Evolutionary conservation across 75 land plant species (phyloP), one percentile per base, ranked within the genome.

Genomic region (Selaginella moellendorffii): DNA sequence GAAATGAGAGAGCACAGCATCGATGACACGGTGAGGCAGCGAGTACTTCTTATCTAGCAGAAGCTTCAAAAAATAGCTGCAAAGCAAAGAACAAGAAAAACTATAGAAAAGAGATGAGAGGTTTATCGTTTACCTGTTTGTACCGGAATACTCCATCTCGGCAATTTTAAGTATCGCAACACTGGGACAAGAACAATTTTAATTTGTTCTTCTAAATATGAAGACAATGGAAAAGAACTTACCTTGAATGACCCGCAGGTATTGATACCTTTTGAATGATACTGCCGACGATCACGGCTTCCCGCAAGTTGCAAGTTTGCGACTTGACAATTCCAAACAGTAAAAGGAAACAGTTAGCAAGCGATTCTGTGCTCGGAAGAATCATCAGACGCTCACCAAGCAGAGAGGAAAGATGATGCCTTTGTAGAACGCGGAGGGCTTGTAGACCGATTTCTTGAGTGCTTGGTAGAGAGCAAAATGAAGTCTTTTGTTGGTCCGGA

Each of bases 201-300:
- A 53, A 26, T 10, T 5, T 61, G 26, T 27, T 2, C 61, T 0
- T 66, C 20, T n/a, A n/a, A n/a, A 63, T 54, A 74, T 14, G 61
- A 30, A 31, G 65, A 42, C 2, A 2, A 36, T 21, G 28, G 19
- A n/a, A n/a, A n/a, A n/a, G n/a, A n/a, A n/a, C 29, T 24, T 64
- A 82, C 96, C 98, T 85, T 12, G 98, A 85, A 77, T 93, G 90
- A 61, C 82, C 84, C 1, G 75, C 66, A 62, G 98, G 98, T 73
- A 93, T 85, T 14, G 96, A 82, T 8, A 83, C 87, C 60, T 89
- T 89, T 67, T 85, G 72, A 71, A 93, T 78, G 29, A 93, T 72
- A 71, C 98, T 88, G 29, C 98, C 96, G 67, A 93, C 63, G 52
- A 93, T 86, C 17, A 85, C 85, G 69, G 98, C 98, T 69, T 93